Base-by-base conservation (phyloP, 163 green algal species). In the Scenedesmus sp. region DNA sequence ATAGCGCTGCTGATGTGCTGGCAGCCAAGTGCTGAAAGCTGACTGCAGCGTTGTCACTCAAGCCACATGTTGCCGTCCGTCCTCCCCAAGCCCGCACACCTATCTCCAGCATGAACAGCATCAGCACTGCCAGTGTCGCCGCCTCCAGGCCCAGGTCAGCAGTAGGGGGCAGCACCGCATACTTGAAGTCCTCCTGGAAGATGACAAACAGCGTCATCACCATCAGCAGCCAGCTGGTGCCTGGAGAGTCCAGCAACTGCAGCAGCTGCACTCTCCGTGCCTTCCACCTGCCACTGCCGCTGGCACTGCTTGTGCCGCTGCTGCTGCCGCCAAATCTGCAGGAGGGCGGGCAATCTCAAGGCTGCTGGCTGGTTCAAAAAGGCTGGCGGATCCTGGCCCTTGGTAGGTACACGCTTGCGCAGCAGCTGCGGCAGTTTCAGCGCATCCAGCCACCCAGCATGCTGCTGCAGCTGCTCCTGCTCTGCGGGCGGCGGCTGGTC, bases 141-240 rank as follows among this genome's bases (percentile, higher is more conserved):
- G 92, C 93, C 20, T 96, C 92, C 88, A 98, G 96, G 18, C 91
- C 83, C 15, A 93, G 51, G 90, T 99, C 97, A 9, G 87, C 88
- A 0, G 86, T 80, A 30, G 94, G 93, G 3, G 97, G 95, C 40
- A 97, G 91, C 35, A 87, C 92, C 3, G 96, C 95, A 79, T 97
- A 92, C 26, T 97, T 96, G 35, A 99, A 89, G 65, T 98, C 96
- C 84, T 99, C 96, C 72, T 95, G 93, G 86, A 98, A 98, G 65
- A 99, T 95, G 44, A 97, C 94, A 95, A 96, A 97, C 42, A 97
- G 88, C 4, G 94, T 96, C 44, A 96, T 88, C 24, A 96, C 6
- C 18, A 95, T 93, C 85, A 97, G 93, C 18, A 94, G 15, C 81
- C 91, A 89, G 30, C 51, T 89, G 22, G 82, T 81, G n/a, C 37